These are phyloP conservation scores for Dictyostelium capitatum DNA, from an alignment of 78 protist species.

Conservation along the genomic window DNA sequence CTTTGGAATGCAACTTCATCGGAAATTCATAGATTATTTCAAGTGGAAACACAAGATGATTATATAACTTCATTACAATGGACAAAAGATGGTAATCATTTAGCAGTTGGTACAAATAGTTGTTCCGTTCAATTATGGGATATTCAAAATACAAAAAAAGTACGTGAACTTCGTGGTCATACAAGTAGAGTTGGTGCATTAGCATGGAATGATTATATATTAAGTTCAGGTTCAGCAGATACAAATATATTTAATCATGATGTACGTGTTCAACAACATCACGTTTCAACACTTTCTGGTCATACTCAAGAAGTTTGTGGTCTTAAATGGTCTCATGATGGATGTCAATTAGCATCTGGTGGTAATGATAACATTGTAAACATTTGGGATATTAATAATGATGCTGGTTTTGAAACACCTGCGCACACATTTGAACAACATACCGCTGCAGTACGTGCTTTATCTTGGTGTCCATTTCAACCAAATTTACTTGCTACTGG, in stretches of 20 bases:
- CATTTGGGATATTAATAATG: conserved; percentile 92
- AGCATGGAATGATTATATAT: conserved; percentile 97
- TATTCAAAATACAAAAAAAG: conserved; percentile 64
- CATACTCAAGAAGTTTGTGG: conserved; percentile 96
- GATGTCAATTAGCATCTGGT: conserved; percentile 98
- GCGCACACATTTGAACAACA: conserved; percentile 83
- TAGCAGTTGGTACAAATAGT: conserved; percentile 98
- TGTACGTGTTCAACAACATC: conserved; percentile 94
- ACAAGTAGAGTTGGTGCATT: conserved; percentile 96
- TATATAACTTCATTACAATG: conserved; percentile 94
- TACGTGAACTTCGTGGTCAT: conserved; percentile 97
- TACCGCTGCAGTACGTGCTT: conserved; percentile 97
- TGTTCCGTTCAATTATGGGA: conserved; percentile 96
- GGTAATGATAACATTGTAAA: conserved; percentile 99
- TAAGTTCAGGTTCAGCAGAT: conserved; percentile 96
- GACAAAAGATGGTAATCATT: conserved; percentile 88
- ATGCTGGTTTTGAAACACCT: conserved; percentile 74
- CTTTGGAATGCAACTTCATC: conserved; percentile 98
- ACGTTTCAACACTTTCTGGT: conserved; percentile 50
- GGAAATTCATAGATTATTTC: conserved; percentile 86
- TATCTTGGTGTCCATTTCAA: conserved; percentile 99
- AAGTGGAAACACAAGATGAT: conserved; percentile 73
- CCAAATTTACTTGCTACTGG: conserved; percentile 98
- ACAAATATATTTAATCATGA: conserved; percentile 94
- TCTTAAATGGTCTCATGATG: conserved; percentile 98